Evolutionary conservation across 192 early-diverging fungal species (phyloP).

Genomic region (Chytriomyces sp.): DNA sequence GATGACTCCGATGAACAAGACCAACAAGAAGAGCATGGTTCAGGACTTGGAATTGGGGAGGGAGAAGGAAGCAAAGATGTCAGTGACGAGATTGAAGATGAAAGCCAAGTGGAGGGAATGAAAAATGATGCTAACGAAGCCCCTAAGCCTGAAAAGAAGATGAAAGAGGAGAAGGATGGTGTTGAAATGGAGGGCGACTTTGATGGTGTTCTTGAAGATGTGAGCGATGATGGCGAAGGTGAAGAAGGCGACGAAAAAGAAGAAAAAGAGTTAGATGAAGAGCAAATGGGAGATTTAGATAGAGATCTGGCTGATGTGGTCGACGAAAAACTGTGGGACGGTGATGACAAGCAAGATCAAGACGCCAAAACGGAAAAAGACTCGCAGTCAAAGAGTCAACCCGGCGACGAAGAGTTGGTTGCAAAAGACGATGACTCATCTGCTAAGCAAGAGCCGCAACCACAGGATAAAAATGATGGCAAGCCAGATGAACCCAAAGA

Average conservation of each 20-base stretch:
- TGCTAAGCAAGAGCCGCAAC: conserved; percentile 48
- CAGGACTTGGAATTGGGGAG: conserved; percentile 86
- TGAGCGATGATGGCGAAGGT: conserved; percentile 74
- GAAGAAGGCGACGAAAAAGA: conserved; percentile 75
- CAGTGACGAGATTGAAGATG: conserved; percentile 95
- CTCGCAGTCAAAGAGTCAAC: conserved; percentile 39
- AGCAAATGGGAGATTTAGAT: conserved; percentile 92
- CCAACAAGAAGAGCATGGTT: conserved; percentile 51
- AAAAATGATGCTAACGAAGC: conserved; percentile 68
- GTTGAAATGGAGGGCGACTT: conserved; percentile 98
- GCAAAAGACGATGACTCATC: conserved; percentile 60
- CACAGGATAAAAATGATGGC: conserved; percentile 49
- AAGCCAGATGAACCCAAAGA: conserved; percentile 51
- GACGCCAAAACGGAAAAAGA: conserved; percentile 75
- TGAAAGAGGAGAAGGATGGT: conserved; percentile 78
- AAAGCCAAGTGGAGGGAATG: conserved; percentile 92
- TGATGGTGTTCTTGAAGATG: conserved; percentile 87
- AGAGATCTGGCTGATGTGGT: conserved; percentile 84
- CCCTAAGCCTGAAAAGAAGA: conserved; percentile 54
- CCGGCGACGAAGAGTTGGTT: conserved; percentile 47
- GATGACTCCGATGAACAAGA: conserved; percentile 67
- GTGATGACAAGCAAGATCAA: conserved; percentile 60
- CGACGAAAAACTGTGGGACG: conserved; percentile 98
- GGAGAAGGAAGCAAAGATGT: conserved; percentile 96
- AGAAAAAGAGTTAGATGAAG: conserved; percentile 78